Percentiles rank a stretch among this genome's conserved stretches.
Evolutionary conservation across 2,329 filamentous ascomycete genomes (phyloP).

Genomic region (Elsinoe arachidis): DNA sequence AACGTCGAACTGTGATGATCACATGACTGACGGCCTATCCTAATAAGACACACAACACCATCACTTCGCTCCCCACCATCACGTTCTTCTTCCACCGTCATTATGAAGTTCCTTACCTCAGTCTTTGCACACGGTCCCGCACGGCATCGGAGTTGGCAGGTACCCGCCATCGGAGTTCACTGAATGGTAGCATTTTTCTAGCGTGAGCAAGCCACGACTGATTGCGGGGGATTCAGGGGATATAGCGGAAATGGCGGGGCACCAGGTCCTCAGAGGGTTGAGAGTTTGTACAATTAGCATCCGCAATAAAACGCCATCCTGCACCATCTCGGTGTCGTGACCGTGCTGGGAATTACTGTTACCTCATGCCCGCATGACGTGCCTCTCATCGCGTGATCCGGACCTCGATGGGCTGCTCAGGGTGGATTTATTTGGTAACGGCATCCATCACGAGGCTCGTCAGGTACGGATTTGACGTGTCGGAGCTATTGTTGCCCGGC

Average conservation of each 20-base stretch:
- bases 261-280: neutral
- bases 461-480: neutral
- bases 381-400: neutral
- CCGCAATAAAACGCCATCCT: neutral
- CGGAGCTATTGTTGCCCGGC: neutral
- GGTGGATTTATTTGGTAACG: slow-evolving; percentile 10
- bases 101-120: neutral
- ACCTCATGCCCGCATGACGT: neutral
- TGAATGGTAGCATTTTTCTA: neutral
- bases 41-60: neutral
- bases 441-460: slow-evolving; percentile 9
- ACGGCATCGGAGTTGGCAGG: slow-evolving; percentile 5
- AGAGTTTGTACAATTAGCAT: slow-evolving; percentile 7
- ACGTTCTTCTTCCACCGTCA: no score
- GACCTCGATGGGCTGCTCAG: neutral
- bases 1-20: slow-evolving; percentile 23
- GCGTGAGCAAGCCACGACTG: neutral
- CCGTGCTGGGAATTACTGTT: neutral
- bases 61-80: neutral
- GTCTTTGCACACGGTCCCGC: neutral
- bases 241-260: neutral
- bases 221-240: neutral
- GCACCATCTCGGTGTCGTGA: neutral
- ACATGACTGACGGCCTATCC: slow-evolving; percentile 3
- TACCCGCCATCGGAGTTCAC: neutral